A percentile compares a stretch with the other conserved stretches of the same genome.
Conservation (phyloP, 495 filamentous ascomycete species). For the Penicillium manginii region DNA sequence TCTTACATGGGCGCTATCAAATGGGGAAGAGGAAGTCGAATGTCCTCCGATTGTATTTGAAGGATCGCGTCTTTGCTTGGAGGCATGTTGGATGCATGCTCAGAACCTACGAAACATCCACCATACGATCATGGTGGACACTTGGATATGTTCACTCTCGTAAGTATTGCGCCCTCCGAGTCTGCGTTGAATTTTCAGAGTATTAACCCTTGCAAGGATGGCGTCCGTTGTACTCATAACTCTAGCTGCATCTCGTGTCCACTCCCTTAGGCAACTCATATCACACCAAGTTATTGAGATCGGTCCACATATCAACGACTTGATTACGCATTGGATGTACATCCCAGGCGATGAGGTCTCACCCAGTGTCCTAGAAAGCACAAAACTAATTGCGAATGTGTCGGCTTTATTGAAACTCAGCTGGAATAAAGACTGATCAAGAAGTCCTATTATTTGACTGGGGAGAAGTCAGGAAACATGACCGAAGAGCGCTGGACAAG, state of each 20-base stretch:
- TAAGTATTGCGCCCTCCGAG: slow-evolving; percentile 18
- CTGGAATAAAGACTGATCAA: slow-evolving; percentile 5
- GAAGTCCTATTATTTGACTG: not conserved
- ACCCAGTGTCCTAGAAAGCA: slow-evolving; percentile 31
- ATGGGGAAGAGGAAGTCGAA: slow-evolving; percentile 14
- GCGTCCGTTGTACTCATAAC: slow-evolving; percentile 27
- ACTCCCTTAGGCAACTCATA: slow-evolving; percentile 15
- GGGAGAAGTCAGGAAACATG: too few relatives aligned
- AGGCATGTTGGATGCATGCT: slow-evolving; percentile 46
- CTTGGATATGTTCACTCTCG: slow-evolving; percentile 54
- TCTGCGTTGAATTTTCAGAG: slow-evolving; percentile 2
- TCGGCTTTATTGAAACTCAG: slow-evolving; percentile 31
- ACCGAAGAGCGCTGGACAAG: not conserved
- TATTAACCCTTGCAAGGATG: slow-evolving; percentile 18
- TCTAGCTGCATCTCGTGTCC: slow-evolving; percentile 21
- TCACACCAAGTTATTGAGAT: slow-evolving; percentile 18
- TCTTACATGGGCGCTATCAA: slow-evolving; percentile 45
- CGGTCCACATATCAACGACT: slow-evolving; percentile 20
- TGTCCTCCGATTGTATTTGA: slow-evolving; percentile 30
- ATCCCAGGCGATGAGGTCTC: slow-evolving; percentile 21
- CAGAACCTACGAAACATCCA: slow-evolving; percentile 40
- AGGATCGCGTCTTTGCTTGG: slow-evolving; percentile 40
- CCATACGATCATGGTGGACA: slow-evolving; percentile 50
- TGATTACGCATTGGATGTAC: slow-evolving; percentile 23
- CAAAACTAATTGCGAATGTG: slow-evolving; percentile 22